Conservation (phyloP, 768 basidiomycete species). For the Naganishia randhawae region DNA sequence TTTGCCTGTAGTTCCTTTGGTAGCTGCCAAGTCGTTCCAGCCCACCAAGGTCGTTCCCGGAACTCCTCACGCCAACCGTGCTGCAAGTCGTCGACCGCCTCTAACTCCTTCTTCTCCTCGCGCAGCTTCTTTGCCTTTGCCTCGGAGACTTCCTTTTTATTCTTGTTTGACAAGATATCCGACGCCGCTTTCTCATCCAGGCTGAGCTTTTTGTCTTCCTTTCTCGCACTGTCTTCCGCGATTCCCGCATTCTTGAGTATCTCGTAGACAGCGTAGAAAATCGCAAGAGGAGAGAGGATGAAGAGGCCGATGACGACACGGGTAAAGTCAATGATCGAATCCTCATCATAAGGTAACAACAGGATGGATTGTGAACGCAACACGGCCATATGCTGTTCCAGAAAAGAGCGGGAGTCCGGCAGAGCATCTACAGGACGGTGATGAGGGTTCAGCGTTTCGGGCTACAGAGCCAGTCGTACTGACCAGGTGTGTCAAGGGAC, state of each 20-base stretch:
- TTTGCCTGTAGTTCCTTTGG: neutral
- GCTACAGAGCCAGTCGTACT: no score
- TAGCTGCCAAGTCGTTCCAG: slow-evolving; percentile 16
- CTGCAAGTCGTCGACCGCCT: slow-evolving; percentile 18
- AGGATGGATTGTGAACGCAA: slow-evolving; percentile 27
- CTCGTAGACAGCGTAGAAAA: slow-evolving; percentile 24
- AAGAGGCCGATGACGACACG: slow-evolving; percentile 1
- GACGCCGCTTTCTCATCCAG: slow-evolving; percentile 14
- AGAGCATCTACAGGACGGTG: neutral
- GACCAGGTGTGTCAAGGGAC: neutral
- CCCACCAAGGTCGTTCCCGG: slow-evolving; percentile 27
- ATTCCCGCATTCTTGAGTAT: slow-evolving; percentile 19
- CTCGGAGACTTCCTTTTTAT: neutral
- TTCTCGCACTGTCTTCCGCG: slow-evolving; percentile 19
- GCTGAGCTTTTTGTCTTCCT: slow-evolving; percentile 20
- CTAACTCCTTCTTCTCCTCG: slow-evolving; percentile 22
- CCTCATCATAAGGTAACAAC: slow-evolving; percentile 21
- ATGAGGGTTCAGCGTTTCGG: neutral
- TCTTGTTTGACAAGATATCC: slow-evolving; percentile 8
- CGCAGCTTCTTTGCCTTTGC: slow-evolving; percentile 14
- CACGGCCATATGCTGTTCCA: slow-evolving; percentile 20
- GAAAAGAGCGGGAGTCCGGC: neutral
- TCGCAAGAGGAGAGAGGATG: neutral
- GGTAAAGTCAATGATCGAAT: slow-evolving; percentile 2
- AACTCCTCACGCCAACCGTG: slow-evolving; percentile 23